Conservation (phyloP, 2,329 filamentous ascomycete species). For the Verticillium tricorpus region DNA sequence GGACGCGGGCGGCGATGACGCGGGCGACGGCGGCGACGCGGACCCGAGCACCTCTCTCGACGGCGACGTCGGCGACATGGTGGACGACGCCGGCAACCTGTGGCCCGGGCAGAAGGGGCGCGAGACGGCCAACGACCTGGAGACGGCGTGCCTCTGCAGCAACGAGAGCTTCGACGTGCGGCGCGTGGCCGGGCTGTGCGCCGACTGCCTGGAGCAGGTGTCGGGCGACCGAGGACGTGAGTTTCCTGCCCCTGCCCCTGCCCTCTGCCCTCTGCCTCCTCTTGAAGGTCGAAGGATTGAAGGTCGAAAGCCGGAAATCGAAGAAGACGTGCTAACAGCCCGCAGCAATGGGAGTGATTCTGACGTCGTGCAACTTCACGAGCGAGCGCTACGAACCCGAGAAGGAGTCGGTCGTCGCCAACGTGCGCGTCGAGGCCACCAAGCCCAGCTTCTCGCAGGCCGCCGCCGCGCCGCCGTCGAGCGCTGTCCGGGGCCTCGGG, state of each 20-base stretch:
- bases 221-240: slow-evolving; percentile 8
- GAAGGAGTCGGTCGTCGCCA: slow-evolving; percentile 25
- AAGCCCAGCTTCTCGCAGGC: slow-evolving; percentile 14
- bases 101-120: slow-evolving; percentile 10
- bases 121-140: slow-evolving; percentile 17
- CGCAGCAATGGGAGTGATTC: slow-evolving; percentile 30
- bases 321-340: neutral
- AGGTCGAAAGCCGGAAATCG: no score
- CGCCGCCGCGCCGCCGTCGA: neutral
- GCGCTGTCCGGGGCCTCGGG: neutral
- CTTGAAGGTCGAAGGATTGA: no score
- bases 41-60: neutral
- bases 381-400: slow-evolving; percentile 21
- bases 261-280: neutral
- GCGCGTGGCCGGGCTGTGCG: slow-evolving; percentile 30
- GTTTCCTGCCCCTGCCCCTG: neutral
- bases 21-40: neutral
- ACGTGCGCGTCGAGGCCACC: slow-evolving; percentile 28
- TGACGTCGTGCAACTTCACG: slow-evolving; percentile 29
- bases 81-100: neutral
- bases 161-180: slow-evolving; percentile 36
- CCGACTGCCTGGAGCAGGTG: slow-evolving; percentile 29
- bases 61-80: slow-evolving; percentile 18
- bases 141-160: slow-evolving; percentile 30
- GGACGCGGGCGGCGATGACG: neutral